Evolutionary conservation across 2,329 filamentous ascomycete genomes (phyloP), one percentile per base, ranked within the genome.

Genomic region (Diaporthe sp.): DNA sequence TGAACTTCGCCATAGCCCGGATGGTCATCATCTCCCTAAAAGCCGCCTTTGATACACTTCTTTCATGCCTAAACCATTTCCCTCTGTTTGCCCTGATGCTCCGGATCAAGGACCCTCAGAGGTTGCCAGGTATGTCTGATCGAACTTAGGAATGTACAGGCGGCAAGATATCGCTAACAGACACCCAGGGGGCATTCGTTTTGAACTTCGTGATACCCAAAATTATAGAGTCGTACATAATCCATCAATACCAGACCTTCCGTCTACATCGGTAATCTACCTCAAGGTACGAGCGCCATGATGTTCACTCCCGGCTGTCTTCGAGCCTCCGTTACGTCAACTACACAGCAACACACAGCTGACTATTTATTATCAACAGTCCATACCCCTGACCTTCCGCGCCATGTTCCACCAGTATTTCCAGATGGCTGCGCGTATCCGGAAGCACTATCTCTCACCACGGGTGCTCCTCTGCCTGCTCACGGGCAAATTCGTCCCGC

Each of bases 401-500:
- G 94, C 94, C 80, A 98, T 98, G 92, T 98, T 99, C 84, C 92
- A 97, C 76, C 96, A 98, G 81, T 99, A 99, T 85, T 98, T 97
- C 82, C 95, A 98, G 83, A 95, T 99, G 80, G 95, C 94, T 39
- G 92, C 94, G 77, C 95, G 97, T 65, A 95, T 99, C 77, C 93
- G 95, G 74, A 98, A 98, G 83, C 97, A 99, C 85, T 99, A 99
- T 83, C 89, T 98, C 58, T 96, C 95, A 0, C 95, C 95, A 0
- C 91, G 93, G 19, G 97, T 99, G 28, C 90, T 98, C 65, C 89
- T 98, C 53, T 97, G 95, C 80, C 92, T 99, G 2, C 88, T 96
- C 34, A 98, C 95, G 0, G 97, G 97, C 75, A 94, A 94, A 77
- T 98, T 98, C 78, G 95, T 98, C 2, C 97, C 96, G 17, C 96